Conservation (phyloP, 2,329 filamentous ascomycete species). For the Aciculosporium take region DNA sequence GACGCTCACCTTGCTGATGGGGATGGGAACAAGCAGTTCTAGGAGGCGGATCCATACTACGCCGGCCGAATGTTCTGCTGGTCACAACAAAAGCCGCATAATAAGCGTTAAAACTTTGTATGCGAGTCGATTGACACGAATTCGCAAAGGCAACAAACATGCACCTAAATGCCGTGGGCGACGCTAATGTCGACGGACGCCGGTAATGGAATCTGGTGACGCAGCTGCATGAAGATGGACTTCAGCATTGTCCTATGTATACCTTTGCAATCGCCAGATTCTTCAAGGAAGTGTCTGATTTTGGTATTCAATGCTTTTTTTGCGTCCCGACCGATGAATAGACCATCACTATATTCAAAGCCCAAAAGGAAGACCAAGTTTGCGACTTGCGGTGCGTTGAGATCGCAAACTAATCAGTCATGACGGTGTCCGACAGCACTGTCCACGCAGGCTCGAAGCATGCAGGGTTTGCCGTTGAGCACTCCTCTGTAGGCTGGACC, state of each 20-base stretch:
- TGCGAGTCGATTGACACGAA: no score
- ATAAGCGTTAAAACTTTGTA: no score
- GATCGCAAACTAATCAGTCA: background rate
- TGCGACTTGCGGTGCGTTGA: background rate
- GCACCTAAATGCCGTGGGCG: background rate
- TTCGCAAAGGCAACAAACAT: background rate
- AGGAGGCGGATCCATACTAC: no score
- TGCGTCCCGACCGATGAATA: background rate
- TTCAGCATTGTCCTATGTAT: background rate
- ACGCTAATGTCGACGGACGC: background rate
- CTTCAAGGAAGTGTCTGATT: background rate
- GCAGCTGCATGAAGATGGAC: background rate
- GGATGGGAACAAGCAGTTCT: no score
- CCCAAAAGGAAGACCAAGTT: background rate
- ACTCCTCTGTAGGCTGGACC: background rate
- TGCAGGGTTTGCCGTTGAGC: background rate
- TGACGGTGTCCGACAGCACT: background rate
- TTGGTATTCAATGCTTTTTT: background rate
- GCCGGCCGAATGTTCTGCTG: no score
- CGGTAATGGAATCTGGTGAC: background rate
- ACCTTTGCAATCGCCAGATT: background rate
- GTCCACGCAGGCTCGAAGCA: background rate
- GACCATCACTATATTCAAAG: background rate
- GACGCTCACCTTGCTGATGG: no score
- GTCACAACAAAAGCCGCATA: no score